A percentile compares a stretch with the other conserved stretches of the same genome.
phyloP scores from a whole-genome alignment of 2,329 filamentous ascomycete genomes.

The Nemania bipapillata region DNA sequence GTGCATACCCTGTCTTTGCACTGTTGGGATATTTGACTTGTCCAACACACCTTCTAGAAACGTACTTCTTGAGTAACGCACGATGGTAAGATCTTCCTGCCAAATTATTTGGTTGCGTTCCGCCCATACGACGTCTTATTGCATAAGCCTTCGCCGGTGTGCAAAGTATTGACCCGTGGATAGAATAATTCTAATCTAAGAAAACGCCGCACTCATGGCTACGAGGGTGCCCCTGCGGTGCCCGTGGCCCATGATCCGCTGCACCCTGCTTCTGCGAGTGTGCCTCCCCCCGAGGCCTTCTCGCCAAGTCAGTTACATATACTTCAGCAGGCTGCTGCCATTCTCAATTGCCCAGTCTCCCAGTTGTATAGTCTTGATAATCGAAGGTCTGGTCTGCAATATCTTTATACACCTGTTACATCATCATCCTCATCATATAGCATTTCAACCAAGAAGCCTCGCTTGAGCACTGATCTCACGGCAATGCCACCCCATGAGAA shows the following conservation, averaged over 20 bases:
- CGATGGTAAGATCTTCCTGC: conserved; percentile 53
- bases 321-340: conserved; percentile 51
- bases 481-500: conserved; percentile 46
- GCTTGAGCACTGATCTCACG: conserved; percentile 45
- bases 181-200: conserved; percentile 56
- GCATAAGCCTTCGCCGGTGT: conserved; percentile 48
- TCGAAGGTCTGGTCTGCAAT: conserved; percentile 48
- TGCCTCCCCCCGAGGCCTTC: conserved; percentile 42
- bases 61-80: conserved; percentile 46
- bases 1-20: conserved; percentile 48
- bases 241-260: conserved; percentile 52
- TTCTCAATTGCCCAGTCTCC: conserved; percentile 49
- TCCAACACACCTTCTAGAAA: conserved; percentile 51
- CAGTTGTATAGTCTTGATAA: conserved; percentile 49
- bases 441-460: conserved; percentile 38
- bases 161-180: conserved; percentile 51
- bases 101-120: conserved; percentile 43
- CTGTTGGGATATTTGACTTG: conserved; percentile 45
- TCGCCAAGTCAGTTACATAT: conserved; percentile 50
- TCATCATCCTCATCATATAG: too few species aligned
- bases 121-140: conserved; percentile 49
- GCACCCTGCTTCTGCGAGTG: conserved; percentile 45
- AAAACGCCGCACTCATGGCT: conserved; percentile 58
- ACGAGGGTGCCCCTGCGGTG: conserved; percentile 54
- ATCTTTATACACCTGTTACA: conserved; percentile 42